Evolutionary conservation across 139 green algal genomes (phyloP), one percentile per base, ranked within the genome.

Genomic region (Yamagishiella unicocca): DNA sequence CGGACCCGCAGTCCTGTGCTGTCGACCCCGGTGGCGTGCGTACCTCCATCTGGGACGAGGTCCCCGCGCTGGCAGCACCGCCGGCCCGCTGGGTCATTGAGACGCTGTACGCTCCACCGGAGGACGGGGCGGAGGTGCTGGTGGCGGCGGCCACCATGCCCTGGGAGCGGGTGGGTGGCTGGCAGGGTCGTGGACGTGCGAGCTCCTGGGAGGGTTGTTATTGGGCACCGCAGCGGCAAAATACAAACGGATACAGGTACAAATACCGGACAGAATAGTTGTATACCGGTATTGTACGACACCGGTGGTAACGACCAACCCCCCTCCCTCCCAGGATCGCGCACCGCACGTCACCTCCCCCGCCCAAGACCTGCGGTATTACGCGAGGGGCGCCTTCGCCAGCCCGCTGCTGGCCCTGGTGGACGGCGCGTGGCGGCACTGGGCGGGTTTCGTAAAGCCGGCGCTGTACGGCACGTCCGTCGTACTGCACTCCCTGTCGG

Each of bases 71-170:
- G 21, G 84, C 72, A 37, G 91, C 79, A 74, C 68, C 85, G 46
- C 72, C 83, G 31, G 80, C 80, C 7, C 29, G 43, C 2, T 86
- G 80, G 72, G 74, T 95, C 8, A 91, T 94, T 0, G 77, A 92
- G 62, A 68, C 75, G 45, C 35, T 95, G 37, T 96, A 94, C 76
- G 91, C 94, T 10, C 93, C 93, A 1, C 67, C 83, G 19, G 62
- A 24, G 6, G 94, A 95, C 42, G 92, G 85, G 25, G 92, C 90
- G 8, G 42, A 92, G 38, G 89, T 93, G 21, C 90, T 97, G 27
- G 88, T 97, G 55, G 89, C 95, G 73, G 93, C 95, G 9, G 93
- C 93, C 4, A 94, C 88, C 0, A 83, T 87, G 33, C 73, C 88
- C 40, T 96, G 90, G 89, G 77, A 86, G 22, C 43, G 33, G 68